phyloP scores from a whole-genome alignment of 2,329 filamentous ascomycete genomes.

The Colletotrichum gigasporum region DNA sequence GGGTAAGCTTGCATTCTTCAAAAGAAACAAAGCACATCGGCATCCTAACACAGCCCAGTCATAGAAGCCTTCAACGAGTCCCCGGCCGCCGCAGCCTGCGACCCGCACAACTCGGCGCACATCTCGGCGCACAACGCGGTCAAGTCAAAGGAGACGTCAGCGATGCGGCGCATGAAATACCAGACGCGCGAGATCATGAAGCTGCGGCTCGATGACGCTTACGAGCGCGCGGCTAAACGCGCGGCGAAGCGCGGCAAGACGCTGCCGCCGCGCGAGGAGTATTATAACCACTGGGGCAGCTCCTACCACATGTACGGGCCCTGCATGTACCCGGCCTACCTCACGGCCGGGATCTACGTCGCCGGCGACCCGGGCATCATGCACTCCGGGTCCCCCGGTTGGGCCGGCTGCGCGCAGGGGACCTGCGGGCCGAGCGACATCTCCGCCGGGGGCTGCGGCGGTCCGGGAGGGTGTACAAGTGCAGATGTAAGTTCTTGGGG shows the following conservation, averaged over 20 bases:
- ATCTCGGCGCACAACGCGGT: constrained; percentile 80
- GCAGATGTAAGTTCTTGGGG: constrained; percentile 9
- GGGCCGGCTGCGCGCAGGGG: constrained; percentile 40
- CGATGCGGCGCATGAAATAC: constrained; percentile 39
- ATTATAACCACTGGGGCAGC: constrained; percentile 65
- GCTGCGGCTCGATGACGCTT: constrained; percentile 60
- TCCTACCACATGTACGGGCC: constrained; percentile 60
- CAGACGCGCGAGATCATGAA: constrained; percentile 47
- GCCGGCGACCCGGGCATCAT: constrained; percentile 50
- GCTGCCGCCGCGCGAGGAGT: constrained; percentile 57
- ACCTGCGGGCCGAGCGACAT: constrained; percentile 40
- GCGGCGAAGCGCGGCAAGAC: constrained; percentile 59
- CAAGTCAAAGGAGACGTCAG: constrained; percentile 34
- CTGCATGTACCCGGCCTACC: constrained; percentile 52
- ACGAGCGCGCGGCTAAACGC: constrained; percentile 61
- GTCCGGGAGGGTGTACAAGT: constrained; percentile 43
- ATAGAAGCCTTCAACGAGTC: constrained; percentile 57
- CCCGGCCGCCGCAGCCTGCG: constrained; percentile 57
- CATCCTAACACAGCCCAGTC: not conserved
- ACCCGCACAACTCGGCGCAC: constrained; percentile 70
- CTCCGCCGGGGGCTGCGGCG: constrained; percentile 54
- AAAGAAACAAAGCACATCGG: not conserved
- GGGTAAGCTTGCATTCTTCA: constrained; percentile 21
- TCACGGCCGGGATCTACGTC: constrained; percentile 56
- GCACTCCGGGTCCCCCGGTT: constrained; percentile 43